Evolutionary conservation across 73 alveolate genomes (phyloP), one percentile per base, ranked within the genome.

Genomic region (Paramecium primaurelia): DNA sequence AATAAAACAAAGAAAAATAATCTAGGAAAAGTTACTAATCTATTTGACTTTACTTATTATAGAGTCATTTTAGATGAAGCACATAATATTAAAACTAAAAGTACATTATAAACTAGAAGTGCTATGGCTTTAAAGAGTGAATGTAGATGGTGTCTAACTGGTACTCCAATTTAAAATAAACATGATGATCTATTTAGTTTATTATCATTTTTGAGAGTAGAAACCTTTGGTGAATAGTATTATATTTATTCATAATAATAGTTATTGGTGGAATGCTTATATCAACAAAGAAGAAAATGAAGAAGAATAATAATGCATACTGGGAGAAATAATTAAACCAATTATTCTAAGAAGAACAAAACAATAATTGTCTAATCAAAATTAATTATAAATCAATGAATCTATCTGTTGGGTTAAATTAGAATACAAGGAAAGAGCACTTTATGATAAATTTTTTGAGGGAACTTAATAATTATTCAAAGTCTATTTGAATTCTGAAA

Each of bases 51-150:
- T 47, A 45, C 20, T 44, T 89, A 64, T 77, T 64, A 71, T 44
- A 89, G 94, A 49, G 92, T 89, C 4, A 89, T 89, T 4, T 47
- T 89, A n/a, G 94, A 89, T 69, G 94, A 89, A 26, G 94, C 94
- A 45, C 94, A 89, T 28, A 71, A 71, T 47, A 89, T 89, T 20
- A 77, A 83, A 44, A 89, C 71, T 2, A 89, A 88, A 47, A 71
- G 20, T 22, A 71, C 92, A 42, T 25, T 28, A 45, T 69, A 34
- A 44, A 38, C 88, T 8, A 89, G 71, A 58, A 88, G 86, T 28
- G 75, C 77, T 28, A 28, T 77, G 49, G 94, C 86, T 3, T 54
- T 89, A 20, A 34, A 89, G 30, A 71, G 77, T 22, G 60, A 64
- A 64, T 89, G 38, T 30, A 44, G 91, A 89, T 89, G 94, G 94